Evolutionary conservation across 495 filamentous ascomycete genomes (phyloP), one percentile per base, ranked within the genome.

Genomic region (Penicillium silybi): DNA sequence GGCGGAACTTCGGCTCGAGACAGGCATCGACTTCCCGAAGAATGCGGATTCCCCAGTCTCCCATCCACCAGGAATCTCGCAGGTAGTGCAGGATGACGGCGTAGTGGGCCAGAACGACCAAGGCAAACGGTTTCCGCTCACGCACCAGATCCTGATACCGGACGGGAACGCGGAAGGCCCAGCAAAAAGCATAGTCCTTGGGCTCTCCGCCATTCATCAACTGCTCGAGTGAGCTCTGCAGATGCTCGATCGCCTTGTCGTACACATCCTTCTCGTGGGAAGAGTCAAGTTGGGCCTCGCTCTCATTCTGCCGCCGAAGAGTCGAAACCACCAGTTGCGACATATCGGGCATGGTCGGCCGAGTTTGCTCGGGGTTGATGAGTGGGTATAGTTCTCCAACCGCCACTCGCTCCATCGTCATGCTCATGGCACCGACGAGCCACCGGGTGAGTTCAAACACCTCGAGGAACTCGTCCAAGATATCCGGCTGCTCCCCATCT

Each of bases 51-150:
- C 65, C 74, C 74, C 74, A 77, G 26, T 78, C 70, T 0, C 65
- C 68, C 71, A 80, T 74, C 70, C 72, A 82, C 79, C 79, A 82
- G 39, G 70, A 63, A 8, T 70, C 52, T n/a, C 78, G 63, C 25
- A 80, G 44, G 44, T 72, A 68, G 49, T 80, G 71, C 39, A 82
- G 53, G 11, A 78, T 62, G 15, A 80, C 71, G 6, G 72, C 70
- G 56, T 74, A 82, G 53, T 80, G 75, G 2, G 78, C 76, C 2
- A 82, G 66, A 10, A 81, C 63, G 9, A 78, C 66, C 32, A 82
- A 48, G 4, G 85, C 80, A 37, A 84, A 77, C 0, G 83, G 80
- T 32, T 75, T 66, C 9, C 68, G 70, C 35, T 75, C 60, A 9
- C 69, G 68, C 4, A 82, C 73, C 19, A 82, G 65, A 0, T 75